Conservation (phyloP, 78 protist genomes). For the Chrysochromulina tobinii region DNA sequence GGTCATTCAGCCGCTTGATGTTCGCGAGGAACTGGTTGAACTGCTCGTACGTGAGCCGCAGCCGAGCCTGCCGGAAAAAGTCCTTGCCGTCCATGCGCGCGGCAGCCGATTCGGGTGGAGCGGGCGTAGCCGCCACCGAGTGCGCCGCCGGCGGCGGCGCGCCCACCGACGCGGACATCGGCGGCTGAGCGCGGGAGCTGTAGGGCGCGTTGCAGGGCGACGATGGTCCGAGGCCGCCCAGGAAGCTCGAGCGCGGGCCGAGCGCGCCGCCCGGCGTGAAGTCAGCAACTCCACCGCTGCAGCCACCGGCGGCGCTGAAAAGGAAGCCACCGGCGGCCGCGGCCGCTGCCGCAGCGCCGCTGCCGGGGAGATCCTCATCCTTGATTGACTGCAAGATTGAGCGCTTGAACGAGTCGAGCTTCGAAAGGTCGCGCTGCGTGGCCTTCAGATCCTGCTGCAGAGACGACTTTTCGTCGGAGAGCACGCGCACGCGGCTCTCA, state of each 20-base stretch:
- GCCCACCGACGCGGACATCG: neutral
- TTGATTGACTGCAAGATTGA: neutral
- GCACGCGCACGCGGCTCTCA: neutral
- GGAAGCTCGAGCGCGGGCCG: neutral
- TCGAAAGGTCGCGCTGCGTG: neutral
- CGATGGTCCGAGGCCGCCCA: no score
- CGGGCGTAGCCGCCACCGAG: neutral
- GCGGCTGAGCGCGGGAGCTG: neutral
- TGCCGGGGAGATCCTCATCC: neutral
- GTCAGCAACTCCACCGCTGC: no score
- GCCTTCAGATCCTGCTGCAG: neutral
- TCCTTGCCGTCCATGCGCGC: neutral
- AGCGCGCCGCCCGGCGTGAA: neutral
- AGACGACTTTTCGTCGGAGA: neutral
- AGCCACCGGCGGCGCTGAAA: no score
- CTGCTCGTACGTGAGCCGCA: conserved; percentile 10
- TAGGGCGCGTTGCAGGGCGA: neutral
- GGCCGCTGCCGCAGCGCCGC: neutral
- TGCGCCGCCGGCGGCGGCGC: neutral
- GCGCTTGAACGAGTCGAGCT: neutral
- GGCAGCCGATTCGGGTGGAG: neutral
- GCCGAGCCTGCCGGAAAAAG: neutral
- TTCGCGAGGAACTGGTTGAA: neutral
- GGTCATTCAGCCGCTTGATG: conserved; percentile 5
- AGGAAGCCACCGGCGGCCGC: neutral